Conservation (phyloP, 2,329 filamentous ascomycete genomes). For the Pseudocercospora musae region DNA sequence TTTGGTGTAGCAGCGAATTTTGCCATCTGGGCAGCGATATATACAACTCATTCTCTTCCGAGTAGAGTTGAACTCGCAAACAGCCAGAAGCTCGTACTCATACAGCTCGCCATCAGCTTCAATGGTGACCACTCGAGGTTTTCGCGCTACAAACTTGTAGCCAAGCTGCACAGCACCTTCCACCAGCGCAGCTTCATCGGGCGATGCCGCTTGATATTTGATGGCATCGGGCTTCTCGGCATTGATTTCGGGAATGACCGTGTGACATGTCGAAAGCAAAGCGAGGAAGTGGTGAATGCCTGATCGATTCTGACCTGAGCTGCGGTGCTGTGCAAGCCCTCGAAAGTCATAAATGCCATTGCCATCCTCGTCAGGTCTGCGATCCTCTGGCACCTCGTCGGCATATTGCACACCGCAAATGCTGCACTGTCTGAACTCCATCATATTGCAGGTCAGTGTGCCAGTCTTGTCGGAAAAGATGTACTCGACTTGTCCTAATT, state of each 20-base stretch:
- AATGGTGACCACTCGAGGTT: constrained; percentile 84
- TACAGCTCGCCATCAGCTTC: constrained; percentile 67
- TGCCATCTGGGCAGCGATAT: constrained; percentile 93
- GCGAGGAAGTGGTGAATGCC: constrained; percentile 80
- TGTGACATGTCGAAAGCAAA: constrained; percentile 87
- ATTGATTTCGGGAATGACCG: constrained; percentile 87
- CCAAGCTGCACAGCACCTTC: constrained; percentile 82
- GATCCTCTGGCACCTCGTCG: constrained; percentile 87
- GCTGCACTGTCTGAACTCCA: constrained; percentile 95
- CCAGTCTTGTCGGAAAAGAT: constrained; percentile 99
- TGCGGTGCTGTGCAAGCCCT: constrained; percentile 66
- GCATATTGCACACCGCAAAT: constrained; percentile 94
- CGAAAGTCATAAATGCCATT: constrained; percentile 83
- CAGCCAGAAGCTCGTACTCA: constrained; percentile 87
- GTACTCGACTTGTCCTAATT: constrained; percentile 96
- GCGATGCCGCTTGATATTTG: constrained; percentile 97
- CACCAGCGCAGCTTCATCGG: constrained; percentile 94
- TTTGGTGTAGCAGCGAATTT: constrained; percentile 90
- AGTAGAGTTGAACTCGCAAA: constrained; percentile 99
- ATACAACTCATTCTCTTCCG: constrained; percentile 98
- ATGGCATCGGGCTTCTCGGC: constrained; percentile 76
- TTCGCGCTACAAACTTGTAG: constrained; percentile 86
- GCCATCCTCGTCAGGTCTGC: constrained; percentile 69
- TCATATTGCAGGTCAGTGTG: constrained; percentile 95
- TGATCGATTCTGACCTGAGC: constrained; percentile 47